A percentile compares a stretch with the other conserved stretches of the same genome.
These are phyloP conservation scores for Raphanus hybrid DNA, from an alignment of 441 rosid genomes.

Conservation along the genomic window DNA sequence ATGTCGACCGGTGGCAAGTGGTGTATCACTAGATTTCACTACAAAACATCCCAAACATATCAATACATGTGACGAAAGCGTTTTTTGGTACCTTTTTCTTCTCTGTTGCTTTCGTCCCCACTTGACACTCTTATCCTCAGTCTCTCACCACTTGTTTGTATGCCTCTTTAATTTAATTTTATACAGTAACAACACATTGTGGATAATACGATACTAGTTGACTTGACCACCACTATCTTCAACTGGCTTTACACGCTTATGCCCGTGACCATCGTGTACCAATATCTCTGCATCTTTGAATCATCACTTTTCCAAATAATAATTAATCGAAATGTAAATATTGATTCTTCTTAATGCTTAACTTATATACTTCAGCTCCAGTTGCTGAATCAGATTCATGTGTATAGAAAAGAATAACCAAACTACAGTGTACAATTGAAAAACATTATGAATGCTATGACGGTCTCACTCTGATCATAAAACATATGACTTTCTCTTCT, in stretches of 20 bases:
- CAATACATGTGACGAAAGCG: conserved; percentile 34
- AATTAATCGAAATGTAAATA: conserved; percentile 6
- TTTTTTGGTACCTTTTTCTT: conserved; percentile 15
- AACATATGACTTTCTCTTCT: neutral
- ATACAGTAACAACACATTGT: neutral
- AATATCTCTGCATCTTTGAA: conserved; percentile 10
- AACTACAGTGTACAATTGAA: neutral
- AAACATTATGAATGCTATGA: neutral
- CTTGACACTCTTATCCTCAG: conserved; percentile 36
- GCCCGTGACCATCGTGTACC: conserved; percentile 31
- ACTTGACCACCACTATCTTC: conserved; percentile 20
- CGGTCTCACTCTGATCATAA: neutral
- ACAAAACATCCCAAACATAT: conserved; percentile 28
- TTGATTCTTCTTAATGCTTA: neutral
- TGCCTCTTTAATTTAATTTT: neutral
- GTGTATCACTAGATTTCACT: conserved; percentile 18
- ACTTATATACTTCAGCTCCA: neutral
- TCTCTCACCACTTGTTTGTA: conserved; percentile 30
- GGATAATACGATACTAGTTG: conserved; percentile 25
- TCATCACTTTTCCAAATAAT: neutral
- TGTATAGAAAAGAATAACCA: neutral
- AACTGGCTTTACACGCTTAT: conserved; percentile 10
- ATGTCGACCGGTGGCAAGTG: conserved; percentile 36
- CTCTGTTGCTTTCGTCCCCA: conserved; percentile 24
- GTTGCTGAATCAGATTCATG: conserved; percentile 13